These are phyloP conservation scores for Didymella pinodella DNA, from an alignment of 2,329 filamentous ascomycete genomes.

Conservation along the genomic window DNA sequence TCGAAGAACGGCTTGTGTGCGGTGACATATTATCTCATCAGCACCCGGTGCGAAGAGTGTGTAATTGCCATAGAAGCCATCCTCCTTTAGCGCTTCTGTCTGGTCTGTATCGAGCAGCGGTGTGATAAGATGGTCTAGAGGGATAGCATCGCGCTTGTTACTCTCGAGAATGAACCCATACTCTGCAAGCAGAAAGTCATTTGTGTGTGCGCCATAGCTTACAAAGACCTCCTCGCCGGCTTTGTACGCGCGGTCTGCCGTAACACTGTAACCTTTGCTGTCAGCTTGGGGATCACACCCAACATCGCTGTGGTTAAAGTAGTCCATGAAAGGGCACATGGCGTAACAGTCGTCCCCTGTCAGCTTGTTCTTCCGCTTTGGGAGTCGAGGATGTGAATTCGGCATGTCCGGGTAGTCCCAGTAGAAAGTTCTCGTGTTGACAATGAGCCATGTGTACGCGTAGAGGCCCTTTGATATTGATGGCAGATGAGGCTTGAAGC, in stretches of 20 bases:
- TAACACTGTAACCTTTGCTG: conserved; percentile 62
- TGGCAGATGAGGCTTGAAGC: conserved; percentile 55
- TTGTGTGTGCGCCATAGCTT: conserved; percentile 73
- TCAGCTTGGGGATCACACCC: conserved; percentile 63
- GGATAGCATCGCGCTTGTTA: conserved; percentile 52
- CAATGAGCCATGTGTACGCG: conserved; percentile 66
- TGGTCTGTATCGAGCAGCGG: conserved; percentile 47
- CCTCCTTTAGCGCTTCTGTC: conserved; percentile 50
- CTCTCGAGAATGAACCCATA: conserved; percentile 60
- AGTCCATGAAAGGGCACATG: conserved; percentile 75
- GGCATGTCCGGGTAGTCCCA: conserved; percentile 56
- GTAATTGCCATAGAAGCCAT: conserved; percentile 53
- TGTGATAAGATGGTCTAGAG: conserved; percentile 54
- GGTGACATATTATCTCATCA: conserved; percentile 51
- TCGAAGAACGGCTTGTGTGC: conserved; percentile 56
- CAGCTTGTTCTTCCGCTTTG: conserved; percentile 52
- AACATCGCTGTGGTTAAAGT: conserved; percentile 67
- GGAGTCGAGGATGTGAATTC: conserved; percentile 51
- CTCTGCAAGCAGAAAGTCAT: conserved; percentile 76
- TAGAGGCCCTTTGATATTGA: conserved; percentile 55
- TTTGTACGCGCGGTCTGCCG: conserved; percentile 59
- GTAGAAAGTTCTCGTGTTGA: conserved; percentile 68
- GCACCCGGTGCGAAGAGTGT: conserved; percentile 32
- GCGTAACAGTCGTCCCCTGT: conserved; percentile 68
- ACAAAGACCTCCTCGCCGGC: conserved; percentile 72